phyloP scores from a whole-genome alignment of 305 asterid genomes.

The Fraxinus albicans region DNA sequence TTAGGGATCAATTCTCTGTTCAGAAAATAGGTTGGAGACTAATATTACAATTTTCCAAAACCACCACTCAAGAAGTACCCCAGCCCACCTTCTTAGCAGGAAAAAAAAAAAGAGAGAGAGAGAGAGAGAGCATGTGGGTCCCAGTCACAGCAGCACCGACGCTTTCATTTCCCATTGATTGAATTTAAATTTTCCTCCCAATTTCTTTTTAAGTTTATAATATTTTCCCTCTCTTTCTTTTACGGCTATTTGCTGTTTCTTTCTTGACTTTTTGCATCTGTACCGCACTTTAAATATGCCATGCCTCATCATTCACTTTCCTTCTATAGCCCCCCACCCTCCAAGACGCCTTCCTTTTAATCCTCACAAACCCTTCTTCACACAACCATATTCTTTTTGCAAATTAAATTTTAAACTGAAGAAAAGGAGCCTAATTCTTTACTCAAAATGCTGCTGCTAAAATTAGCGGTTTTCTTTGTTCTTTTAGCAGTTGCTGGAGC shows the following conservation, averaged over 20 bases:
- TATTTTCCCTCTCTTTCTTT: neutral
- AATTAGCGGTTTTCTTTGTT: slow-evolving; percentile 36
- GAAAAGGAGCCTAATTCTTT: neutral
- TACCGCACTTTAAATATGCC: slow-evolving; percentile 38
- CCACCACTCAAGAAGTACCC: neutral
- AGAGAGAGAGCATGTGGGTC: neutral
- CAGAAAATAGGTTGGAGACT: neutral
- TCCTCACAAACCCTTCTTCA: slow-evolving; percentile 3
- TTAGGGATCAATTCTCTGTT: neutral
- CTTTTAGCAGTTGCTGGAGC: slow-evolving; percentile 52
- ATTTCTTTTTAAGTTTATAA: neutral
- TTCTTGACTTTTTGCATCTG: slow-evolving; percentile 6
- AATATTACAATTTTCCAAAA: neutral
- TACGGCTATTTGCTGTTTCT: neutral
- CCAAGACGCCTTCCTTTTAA: neutral
- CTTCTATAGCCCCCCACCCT: neutral
- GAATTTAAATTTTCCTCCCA: slow-evolving; percentile 5
- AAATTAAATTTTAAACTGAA: neutral
- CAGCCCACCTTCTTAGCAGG: too few species aligned
- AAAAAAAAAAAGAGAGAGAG: too few species aligned
- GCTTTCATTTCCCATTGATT: neutral
- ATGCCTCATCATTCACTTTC: slow-evolving; percentile 31
- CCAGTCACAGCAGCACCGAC: neutral
- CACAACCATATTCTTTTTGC: neutral
- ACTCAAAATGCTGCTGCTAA: slow-evolving; percentile 42